A percentile compares a stretch with the other conserved stretches of the same genome.
Evolutionary conservation across 192 early-diverging fungal genomes (phyloP).

Genomic region (Backusella parvicylindrica): DNA sequence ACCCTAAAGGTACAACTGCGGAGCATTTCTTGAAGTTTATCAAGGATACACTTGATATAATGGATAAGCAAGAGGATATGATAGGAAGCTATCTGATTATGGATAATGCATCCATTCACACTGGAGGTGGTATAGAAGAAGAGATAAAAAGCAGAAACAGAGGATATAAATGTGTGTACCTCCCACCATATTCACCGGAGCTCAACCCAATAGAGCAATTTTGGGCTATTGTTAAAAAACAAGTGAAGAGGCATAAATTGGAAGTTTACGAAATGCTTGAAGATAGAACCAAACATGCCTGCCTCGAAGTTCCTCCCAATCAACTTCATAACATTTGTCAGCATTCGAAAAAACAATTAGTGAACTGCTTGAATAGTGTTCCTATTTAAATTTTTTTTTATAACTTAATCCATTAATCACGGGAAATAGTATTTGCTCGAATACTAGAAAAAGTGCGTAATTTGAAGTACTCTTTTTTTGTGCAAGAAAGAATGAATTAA

Average conservation of each 20-base stretch:
- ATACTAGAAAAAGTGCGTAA: too few relatives aligned
- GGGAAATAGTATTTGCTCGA: too few relatives aligned
- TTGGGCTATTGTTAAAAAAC: conserved; percentile 21
- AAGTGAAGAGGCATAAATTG: background rate
- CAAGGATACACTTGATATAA: background rate
- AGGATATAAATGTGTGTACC: conserved; percentile 15
- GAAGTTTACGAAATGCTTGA: background rate
- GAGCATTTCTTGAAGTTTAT: background rate
- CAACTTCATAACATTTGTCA: background rate
- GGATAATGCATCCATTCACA: conserved; percentile 12
- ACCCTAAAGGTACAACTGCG: background rate
- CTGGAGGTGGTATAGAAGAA: background rate
- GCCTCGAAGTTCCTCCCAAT: background rate
- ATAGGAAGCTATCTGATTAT: conserved; percentile 16
- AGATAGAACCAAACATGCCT: background rate
- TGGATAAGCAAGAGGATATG: background rate
- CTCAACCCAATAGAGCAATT: conserved; percentile 28
- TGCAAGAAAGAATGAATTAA: too few relatives aligned
- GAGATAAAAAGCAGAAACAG: background rate
- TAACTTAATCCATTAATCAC: too few relatives aligned
- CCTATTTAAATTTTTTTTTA: too few relatives aligned
- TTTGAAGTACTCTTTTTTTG: too few relatives aligned
- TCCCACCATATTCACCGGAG: conserved; percentile 23
- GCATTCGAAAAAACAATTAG: background rate
- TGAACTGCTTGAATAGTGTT: too few relatives aligned